phyloP scores from a whole-genome alignment of 2,329 filamentous ascomycete genomes.

The Coniochaeta prunicola region DNA sequence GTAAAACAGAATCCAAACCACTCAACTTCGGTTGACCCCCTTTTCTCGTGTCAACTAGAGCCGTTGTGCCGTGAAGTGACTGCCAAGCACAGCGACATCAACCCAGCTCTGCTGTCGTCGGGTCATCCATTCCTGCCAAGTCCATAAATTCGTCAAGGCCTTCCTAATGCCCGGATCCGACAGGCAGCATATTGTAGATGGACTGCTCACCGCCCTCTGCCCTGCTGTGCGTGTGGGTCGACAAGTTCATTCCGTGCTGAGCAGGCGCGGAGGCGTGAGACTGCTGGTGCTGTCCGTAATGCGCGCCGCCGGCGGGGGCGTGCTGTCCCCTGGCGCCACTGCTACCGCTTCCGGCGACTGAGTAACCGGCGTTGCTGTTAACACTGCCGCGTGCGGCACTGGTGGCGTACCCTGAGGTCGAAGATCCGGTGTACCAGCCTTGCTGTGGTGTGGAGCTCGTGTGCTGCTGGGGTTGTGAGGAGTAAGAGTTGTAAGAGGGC shows the following conservation, averaged over 20 bases:
- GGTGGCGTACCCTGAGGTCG: background rate
- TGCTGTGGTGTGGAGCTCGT: conserved; percentile 18
- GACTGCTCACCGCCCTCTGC: conserved; percentile 15
- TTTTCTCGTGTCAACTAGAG: too few species aligned
- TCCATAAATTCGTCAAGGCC: background rate
- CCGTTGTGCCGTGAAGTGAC: too few species aligned
- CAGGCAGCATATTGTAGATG: conserved; percentile 18
- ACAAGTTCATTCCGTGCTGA: conserved; percentile 15
- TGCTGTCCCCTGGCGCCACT: too few species aligned
- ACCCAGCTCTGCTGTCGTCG: too few species aligned
- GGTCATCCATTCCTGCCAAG: background rate
- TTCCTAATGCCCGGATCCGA: background rate
- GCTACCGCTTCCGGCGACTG: conserved; percentile 4
- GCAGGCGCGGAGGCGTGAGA: conserved; percentile 4
- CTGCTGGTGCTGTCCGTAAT: conserved; percentile 9
- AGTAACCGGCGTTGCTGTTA: conserved; percentile 9
- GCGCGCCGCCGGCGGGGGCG: background rate
- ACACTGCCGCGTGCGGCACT: conserved; percentile 6
- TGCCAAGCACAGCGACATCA: too few species aligned
- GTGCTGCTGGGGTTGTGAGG: conserved; percentile 16
- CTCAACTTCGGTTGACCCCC: too few species aligned
- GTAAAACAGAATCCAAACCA: too few species aligned
- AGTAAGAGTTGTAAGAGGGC: conserved; percentile 4
- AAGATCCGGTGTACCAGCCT: conserved; percentile 4
- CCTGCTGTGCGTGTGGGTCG: conserved; percentile 16